A percentile compares a stretch with the other conserved stretches of the same genome.
These are phyloP conservation scores for Mrakia hoshinonis DNA, from an alignment of 768 basidiomycete genomes.

Conservation along the genomic window DNA sequence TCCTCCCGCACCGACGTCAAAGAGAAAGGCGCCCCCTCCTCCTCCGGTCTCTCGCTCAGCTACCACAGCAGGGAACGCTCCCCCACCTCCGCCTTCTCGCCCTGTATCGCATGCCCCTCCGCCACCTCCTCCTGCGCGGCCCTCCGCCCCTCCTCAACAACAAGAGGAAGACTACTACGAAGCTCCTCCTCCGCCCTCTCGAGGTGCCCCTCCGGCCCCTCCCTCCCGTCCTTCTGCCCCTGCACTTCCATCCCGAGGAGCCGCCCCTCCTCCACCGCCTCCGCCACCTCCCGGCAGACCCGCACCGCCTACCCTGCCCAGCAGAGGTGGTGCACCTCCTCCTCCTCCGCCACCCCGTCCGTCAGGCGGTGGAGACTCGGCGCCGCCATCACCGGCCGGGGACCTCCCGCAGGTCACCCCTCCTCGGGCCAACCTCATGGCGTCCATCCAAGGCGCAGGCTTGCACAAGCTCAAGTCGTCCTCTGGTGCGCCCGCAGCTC, in stretches of 20 bases:
- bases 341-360: slow-evolving; percentile 47
- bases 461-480: slow-evolving; percentile 16
- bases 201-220: neutral
- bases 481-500: neutral
- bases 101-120: slow-evolving; percentile 33
- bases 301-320: slow-evolving; percentile 12
- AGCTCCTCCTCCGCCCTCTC: neutral
- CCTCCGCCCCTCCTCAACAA: neutral
- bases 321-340: slow-evolving; percentile 33
- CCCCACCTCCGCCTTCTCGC: slow-evolving; percentile 38
- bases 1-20: slow-evolving; percentile 48
- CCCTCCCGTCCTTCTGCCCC: slow-evolving; percentile 21
- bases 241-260: slow-evolving; percentile 28
- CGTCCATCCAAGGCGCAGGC: slow-evolving; percentile 32
- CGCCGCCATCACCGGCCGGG: slow-evolving; percentile 34
- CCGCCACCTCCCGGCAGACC: slow-evolving; percentile 30
- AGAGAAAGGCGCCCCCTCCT: slow-evolving; percentile 40
- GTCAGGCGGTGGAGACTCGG: slow-evolving; percentile 32
- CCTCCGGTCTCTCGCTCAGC: slow-evolving; percentile 34
- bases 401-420: slow-evolving; percentile 35
- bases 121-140: neutral
- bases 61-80: slow-evolving; percentile 29
- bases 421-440: slow-evolving; percentile 30
- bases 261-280: slow-evolving; percentile 35
- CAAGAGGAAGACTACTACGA: slow-evolving; percentile 11